Percentiles rank a stretch among this genome's conserved stretches.
Evolutionary conservation across 2,329 filamentous ascomycete genomes (phyloP).

Genomic region (Arthrobotrys entomopaga): DNA sequence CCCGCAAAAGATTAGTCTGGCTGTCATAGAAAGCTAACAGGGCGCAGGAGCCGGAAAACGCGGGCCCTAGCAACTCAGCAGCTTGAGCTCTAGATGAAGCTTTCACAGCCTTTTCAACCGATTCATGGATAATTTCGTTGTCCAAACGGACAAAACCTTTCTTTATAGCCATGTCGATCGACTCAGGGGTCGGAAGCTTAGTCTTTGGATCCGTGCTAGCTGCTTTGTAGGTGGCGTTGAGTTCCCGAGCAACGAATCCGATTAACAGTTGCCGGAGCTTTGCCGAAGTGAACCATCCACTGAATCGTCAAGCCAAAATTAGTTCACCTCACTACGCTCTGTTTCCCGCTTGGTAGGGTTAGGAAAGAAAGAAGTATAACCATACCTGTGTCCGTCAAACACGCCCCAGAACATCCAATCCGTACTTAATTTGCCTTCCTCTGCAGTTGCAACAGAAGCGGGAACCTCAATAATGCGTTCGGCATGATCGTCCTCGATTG

Average conservation of each 20-base stretch:
- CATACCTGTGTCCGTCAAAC: slow-evolving; percentile 92
- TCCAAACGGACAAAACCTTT: slow-evolving; percentile 87
- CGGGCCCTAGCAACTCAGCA: slow-evolving; percentile 89
- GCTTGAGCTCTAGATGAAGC: slow-evolving; percentile 88
- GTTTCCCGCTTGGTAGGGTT: slow-evolving; percentile 23
- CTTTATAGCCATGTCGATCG: slow-evolving; percentile 92
- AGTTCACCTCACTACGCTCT: too few relatives aligned
- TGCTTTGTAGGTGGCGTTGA: slow-evolving; percentile 89
- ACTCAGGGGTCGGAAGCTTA: slow-evolving; percentile 76
- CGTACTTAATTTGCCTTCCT: slow-evolving; percentile 69
- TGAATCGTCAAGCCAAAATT: slow-evolving; percentile 61
- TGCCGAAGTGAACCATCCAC: slow-evolving; percentile 97
- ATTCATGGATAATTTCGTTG: slow-evolving; percentile 92
- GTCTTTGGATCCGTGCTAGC: slow-evolving; percentile 69
- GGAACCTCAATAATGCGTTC: slow-evolving; percentile 97
- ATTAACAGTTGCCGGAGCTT: slow-evolving; percentile 93
- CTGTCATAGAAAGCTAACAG: slow-evolving; percentile 96
- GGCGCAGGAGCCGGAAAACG: slow-evolving; percentile 95
- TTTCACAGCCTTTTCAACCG: slow-evolving; percentile 89
- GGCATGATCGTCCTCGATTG: slow-evolving; percentile 97
- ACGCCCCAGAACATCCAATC: slow-evolving; percentile 99
- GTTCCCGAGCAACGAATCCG: slow-evolving; percentile 87
- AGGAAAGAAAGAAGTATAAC: slow-evolving; percentile 58
- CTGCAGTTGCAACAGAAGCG: slow-evolving; percentile 68
- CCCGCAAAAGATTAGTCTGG: slow-evolving; percentile 83